Evolutionary conservation across 148 eudicot species (phyloP), one percentile per base, ranked within the genome.

Genomic region (Vaccinium myrtillus): DNA sequence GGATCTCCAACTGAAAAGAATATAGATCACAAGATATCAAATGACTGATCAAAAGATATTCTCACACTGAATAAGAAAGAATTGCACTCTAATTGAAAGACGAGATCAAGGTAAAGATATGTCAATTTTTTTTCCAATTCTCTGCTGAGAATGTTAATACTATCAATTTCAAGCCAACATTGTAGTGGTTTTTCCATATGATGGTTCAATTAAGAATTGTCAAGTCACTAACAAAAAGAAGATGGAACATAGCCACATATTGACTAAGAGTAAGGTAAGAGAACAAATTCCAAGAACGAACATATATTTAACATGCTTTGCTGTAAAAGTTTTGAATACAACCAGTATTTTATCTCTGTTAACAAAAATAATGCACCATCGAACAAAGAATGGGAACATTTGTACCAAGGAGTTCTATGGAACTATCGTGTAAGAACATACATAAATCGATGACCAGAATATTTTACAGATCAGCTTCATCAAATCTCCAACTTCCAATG

Each of bases 401-500:
- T 58, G 55, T 63, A 61, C 58, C 58, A 76, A 59, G 70, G 79
- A n/a, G 19, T 78, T 51, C 51, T 8, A 21, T 8, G 50, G 8
- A 77, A 61, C 39, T 77, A 46, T 43, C 18, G 23, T 81, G 67
- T 43, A 77, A 75, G 78, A 81, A 89, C 99, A 73, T 93, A 97
- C 99, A 89, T 97, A 97, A 58, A 97, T 94, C 39, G 96, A 95
- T 74, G 99, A 97, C 98, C 98, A 97, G 87, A 97, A 97, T 86
- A 97, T 97, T 89, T 97, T 97, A 90, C 98, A 95, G 67, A 97
- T 94, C 70, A 97, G 99, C 91, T 97, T 97, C 84, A 97, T 94
- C 86, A 97, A 88, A 77, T 94, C 98, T 30, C 98, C 98, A 81
- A 95, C 94, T 83, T 97, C 98, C 49, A 95, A 85, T 39, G 98